A percentile compares a stretch with the other conserved stretches of the same genome.
Conservation (phyloP, 495 filamentous ascomycete genomes). For the Chaetomidium leptoderma region DNA sequence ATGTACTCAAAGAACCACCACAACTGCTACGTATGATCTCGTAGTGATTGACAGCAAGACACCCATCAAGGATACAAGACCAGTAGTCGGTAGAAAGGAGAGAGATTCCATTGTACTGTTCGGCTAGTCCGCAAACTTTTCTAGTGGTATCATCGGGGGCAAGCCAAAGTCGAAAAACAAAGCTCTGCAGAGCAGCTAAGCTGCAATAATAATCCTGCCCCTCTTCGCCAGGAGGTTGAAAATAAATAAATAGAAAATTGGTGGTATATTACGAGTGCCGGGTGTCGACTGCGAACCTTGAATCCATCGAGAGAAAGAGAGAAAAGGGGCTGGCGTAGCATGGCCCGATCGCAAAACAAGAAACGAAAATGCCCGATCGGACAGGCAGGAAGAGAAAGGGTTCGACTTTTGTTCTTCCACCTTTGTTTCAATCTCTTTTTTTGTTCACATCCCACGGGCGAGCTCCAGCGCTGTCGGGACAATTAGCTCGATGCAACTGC, state of each 20-base stretch:
- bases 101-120: constrained; percentile 1
- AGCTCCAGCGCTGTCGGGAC: not conserved
- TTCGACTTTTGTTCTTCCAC: not conserved
- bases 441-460: not conserved
- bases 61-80: not conserved
- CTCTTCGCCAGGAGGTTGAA: constrained; percentile 3
- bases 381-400: not conserved
- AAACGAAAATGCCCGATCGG: not conserved
- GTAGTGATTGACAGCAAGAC: not conserved
- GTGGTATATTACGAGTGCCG: constrained; percentile 21
- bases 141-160: constrained; percentile 27
- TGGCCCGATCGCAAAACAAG: not conserved
- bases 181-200: not conserved
- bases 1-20: not conserved
- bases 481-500: not conserved
- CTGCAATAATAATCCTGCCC: not conserved
- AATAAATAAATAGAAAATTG: constrained; percentile 10
- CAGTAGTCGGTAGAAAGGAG: not conserved
- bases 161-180: constrained; percentile 14
- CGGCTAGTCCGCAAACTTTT: constrained; percentile 20
- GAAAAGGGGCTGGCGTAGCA: not conserved
- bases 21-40: not conserved
- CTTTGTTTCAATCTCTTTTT: not conserved
- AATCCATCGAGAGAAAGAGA: not conserved
- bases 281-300: not conserved